phyloP scores from a whole-genome alignment of 306 rosid genomes.

The Trifolium dubium region DNA sequence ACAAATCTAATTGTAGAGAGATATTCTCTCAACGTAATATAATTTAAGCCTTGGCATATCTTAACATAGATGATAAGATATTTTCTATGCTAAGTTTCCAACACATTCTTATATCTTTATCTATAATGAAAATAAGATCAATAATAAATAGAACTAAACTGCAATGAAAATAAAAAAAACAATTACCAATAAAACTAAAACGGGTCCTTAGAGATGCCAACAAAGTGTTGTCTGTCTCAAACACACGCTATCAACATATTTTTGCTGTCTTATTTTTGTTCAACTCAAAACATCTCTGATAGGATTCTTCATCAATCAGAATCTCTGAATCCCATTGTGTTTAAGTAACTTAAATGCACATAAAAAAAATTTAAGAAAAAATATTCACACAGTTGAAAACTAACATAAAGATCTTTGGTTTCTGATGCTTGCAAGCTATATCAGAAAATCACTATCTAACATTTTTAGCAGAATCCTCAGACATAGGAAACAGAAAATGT shows the following conservation, averaged over 20 bases:
- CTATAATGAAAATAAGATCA: too few relatives aligned
- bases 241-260: not conserved
- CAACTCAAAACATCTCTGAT: slow-evolving; percentile 6
- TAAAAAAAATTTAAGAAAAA: not conserved
- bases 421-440: slow-evolving; percentile 30
- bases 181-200: not conserved
- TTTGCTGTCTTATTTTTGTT: slow-evolving; percentile 11
- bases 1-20: too few relatives aligned
- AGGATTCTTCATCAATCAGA: slow-evolving; percentile 51
- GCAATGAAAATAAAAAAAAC: slow-evolving; percentile 3
- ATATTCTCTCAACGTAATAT: too few relatives aligned
- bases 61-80: too few relatives aligned
- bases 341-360: slow-evolving; percentile 31
- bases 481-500: slow-evolving; percentile 57
- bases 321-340: slow-evolving; percentile 53
- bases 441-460: slow-evolving; percentile 46
- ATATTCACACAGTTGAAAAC: slow-evolving; percentile 43
- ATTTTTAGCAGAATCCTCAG: slow-evolving; percentile 54
- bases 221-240: not conserved
- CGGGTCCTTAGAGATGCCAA: slow-evolving; percentile 2
- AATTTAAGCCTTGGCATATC: too few relatives aligned
- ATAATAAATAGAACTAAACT: too few relatives aligned
- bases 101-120: too few relatives aligned
- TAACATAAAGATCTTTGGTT: not conserved
- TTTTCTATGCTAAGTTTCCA: too few relatives aligned